Conservation (phyloP, 2,329 filamentous ascomycete species). For the Coleophoma eucalyptorum region DNA sequence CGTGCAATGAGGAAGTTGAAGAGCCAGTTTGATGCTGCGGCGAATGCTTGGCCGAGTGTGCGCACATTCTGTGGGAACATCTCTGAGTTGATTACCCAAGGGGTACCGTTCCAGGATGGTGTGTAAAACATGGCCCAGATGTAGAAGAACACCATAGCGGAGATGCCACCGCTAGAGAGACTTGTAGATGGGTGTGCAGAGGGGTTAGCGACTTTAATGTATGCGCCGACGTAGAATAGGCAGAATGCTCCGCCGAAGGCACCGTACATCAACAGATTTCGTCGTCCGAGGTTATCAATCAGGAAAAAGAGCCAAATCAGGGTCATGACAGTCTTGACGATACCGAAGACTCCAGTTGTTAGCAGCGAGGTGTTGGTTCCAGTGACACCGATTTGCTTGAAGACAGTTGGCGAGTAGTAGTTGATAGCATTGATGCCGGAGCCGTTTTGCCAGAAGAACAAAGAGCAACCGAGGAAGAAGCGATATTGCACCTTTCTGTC, state of each 20-base stretch:
- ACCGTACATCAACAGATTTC: constrained; percentile 46
- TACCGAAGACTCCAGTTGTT: constrained; percentile 68
- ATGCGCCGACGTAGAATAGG: constrained; percentile 66
- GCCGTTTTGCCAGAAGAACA: constrained; percentile 75
- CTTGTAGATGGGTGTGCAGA: constrained; percentile 42
- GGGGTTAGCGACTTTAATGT: constrained; percentile 51
- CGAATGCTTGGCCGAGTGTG: constrained; percentile 51
- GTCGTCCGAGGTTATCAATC: constrained; percentile 60
- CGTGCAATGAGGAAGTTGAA: constrained; percentile 68
- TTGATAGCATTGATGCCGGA: constrained; percentile 49
- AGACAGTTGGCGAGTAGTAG: constrained; percentile 68
- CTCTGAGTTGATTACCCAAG: constrained; percentile 68
- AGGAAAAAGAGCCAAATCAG: constrained; percentile 60
- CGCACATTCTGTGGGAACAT: constrained; percentile 54
- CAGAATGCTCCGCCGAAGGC: constrained; percentile 54
- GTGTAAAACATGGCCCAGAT: constrained; percentile 67
- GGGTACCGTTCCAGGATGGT: constrained; percentile 64
- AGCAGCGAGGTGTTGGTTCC: constrained; percentile 57
- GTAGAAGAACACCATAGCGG: constrained; percentile 67
- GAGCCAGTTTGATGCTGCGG: constrained; percentile 65
- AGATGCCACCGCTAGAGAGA: constrained; percentile 43
- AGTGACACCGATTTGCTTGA: constrained; percentile 58
- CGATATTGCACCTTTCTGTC: constrained; percentile 61
- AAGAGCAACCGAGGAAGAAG: constrained; percentile 65
- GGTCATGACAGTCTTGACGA: constrained; percentile 64